A percentile compares a stretch with the other conserved stretches of the same genome.
These are phyloP conservation scores for Lepidium didymum DNA, from an alignment of 345 rosid genomes.

Conservation along the genomic window DNA sequence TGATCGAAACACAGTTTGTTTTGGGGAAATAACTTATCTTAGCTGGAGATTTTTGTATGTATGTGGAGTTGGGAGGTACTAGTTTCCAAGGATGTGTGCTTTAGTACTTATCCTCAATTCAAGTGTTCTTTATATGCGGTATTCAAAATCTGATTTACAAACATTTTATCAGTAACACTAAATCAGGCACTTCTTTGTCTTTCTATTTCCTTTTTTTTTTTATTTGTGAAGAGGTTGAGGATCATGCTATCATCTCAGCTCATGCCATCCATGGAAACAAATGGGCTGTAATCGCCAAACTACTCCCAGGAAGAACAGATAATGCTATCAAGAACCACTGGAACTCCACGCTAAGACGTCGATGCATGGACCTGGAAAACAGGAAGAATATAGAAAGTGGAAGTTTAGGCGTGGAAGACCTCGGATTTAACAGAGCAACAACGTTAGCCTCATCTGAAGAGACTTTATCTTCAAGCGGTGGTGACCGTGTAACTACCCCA, in stretches of 20 bases:
- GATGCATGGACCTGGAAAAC: slow-evolving; percentile 33
- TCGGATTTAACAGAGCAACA: slow-evolving; percentile 37
- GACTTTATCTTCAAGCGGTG: slow-evolving; percentile 45
- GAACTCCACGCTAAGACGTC: slow-evolving; percentile 75
- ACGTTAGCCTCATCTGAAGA: slow-evolving; percentile 64
- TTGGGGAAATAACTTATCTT: background rate
- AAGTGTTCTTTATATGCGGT: background rate
- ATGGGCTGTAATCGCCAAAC: slow-evolving; percentile 78
- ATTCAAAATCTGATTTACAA: background rate
- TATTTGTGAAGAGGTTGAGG: slow-evolving; percentile 58
- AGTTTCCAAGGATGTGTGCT: background rate
- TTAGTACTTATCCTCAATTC: background rate
- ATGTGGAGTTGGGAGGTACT: background rate
- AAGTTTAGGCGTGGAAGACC: slow-evolving; percentile 31
- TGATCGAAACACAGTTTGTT: background rate
- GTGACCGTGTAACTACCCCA: slow-evolving; percentile 49
- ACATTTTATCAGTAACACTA: slow-evolving; percentile 1
- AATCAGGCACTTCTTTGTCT: background rate
- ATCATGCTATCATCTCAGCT: slow-evolving; percentile 50
- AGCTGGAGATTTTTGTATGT: background rate
- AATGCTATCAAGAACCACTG: slow-evolving; percentile 87
- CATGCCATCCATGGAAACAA: slow-evolving; percentile 80
- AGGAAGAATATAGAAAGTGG: slow-evolving; percentile 19
- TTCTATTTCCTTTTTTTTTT: background rate
- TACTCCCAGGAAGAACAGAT: slow-evolving; percentile 83